Base-by-base conservation (phyloP, 2,329 filamentous ascomycete species). In the Penicillium sp. region DNA sequence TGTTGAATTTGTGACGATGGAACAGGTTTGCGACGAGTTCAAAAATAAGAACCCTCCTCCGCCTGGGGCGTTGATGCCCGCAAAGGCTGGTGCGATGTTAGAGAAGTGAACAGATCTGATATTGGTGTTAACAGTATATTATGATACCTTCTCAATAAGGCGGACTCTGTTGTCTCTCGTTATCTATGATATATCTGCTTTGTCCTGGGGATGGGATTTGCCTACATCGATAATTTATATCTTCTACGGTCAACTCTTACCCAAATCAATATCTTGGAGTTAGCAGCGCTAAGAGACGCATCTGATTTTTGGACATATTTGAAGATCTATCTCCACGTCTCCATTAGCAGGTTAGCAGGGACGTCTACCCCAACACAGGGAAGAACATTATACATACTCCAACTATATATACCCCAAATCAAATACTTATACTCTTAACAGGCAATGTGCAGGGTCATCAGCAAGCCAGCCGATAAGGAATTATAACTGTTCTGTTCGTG, bases 371-470 rank as follows among this genome's bases (percentile, higher is more conserved):
- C 40, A 31, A 37, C n/a, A 12, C n/a, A 39, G 25, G 23, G 21
- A 39, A 21, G 12, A 12, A 18, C 18, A 23, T 18, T n/a, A 8
- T 27, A n/a, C 23, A n/a, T 39, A 49, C 46, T 35, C 46, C 35
- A 49, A 49, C 3, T 6, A 29, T 37, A 6, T 8, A 8, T 23
- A 50, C 47, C 29, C 48, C 38, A 35, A 41, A 50, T 34, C 29
- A n/a, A 37, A 1, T 21, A 4, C 37, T 34, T 23, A 31, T 15
- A 84, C 61, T 76, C 72, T 15, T 82, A 41, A 76, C 79, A 23
- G 82, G 86, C 56, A 86, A 86, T 82, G 82, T 80, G 1, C 68
- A 79, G 23, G 23, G 73, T 82, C 0, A 77, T 86, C 0, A 82
- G 83, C 1, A 83, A 83, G 0, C 62, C 66, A 1, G 70, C 80